Evolutionary conservation across 1,284 basidiomycete species (phyloP).

Genomic region (Leccinum solheimii): DNA sequence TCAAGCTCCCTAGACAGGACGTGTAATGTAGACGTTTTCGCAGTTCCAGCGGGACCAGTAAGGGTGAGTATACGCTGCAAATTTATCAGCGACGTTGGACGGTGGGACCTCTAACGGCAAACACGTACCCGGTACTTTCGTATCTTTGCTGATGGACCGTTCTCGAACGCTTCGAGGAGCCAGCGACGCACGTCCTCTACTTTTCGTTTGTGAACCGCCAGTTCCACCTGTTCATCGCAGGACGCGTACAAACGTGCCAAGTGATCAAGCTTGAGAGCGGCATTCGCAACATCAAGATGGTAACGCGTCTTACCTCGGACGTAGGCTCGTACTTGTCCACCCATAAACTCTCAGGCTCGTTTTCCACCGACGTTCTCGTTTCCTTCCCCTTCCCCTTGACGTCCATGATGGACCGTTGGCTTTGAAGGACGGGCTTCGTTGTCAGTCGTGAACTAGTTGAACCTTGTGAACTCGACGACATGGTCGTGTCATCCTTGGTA

Average conservation of each 20-base stretch:
- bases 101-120: neutral
- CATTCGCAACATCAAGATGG: constrained; percentile 1
- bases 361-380: neutral
- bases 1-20: constrained; percentile 76
- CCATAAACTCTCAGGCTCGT: constrained; percentile 62
- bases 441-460: neutral
- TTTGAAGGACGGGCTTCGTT: constrained; percentile 1
- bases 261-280: neutral
- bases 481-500: constrained; percentile 20
- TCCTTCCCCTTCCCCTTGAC: constrained; percentile 51
- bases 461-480: constrained; percentile 13
- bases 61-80: constrained; percentile 79
- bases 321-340: constrained; percentile 74
- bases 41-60: constrained; percentile 88
- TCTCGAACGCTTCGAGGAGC: constrained; percentile 80
- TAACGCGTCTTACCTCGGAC: constrained; percentile 51
- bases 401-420: constrained; percentile 19
- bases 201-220: constrained; percentile 89
- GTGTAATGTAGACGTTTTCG: constrained; percentile 84
- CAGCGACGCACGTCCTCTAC: constrained; percentile 84
- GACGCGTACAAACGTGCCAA: neutral
- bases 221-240: constrained; percentile 54
- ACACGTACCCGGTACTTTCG: constrained; percentile 74
- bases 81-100: neutral
- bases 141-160: constrained; percentile 61